Evolutionary conservation across 768 basidiomycete genomes (phyloP).

Genomic region (Boletellus ananiceps): DNA sequence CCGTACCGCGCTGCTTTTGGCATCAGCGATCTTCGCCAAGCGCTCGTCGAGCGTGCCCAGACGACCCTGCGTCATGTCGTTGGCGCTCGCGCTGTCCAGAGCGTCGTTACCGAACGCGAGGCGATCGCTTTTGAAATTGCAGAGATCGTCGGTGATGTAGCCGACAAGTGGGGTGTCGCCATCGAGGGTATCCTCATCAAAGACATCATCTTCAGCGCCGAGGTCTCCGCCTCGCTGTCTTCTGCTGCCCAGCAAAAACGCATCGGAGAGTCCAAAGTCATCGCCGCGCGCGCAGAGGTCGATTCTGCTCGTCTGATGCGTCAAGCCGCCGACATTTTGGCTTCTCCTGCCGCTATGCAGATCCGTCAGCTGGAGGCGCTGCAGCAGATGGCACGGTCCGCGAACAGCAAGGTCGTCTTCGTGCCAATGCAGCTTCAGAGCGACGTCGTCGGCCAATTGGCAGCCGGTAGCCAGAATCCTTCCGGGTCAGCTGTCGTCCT

Average conservation of each 20-base stretch:
- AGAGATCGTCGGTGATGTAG: conserved; percentile 88
- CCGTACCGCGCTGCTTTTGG: conserved; percentile 95
- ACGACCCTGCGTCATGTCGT: conserved; percentile 98
- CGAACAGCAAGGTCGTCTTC: conserved; percentile 89
- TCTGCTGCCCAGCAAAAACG: conserved; percentile 97
- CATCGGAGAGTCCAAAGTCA: conserved; percentile 94
- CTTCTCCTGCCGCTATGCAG: conserved; percentile 95
- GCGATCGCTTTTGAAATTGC: conserved; percentile 96
- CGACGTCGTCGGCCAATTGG: conserved; percentile 55
- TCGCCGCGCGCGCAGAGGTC: conserved; percentile 93
- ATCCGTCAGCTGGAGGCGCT: conserved; percentile 95
- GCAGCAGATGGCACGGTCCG: conserved; percentile 89
- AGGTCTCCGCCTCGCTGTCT: conserved; percentile 86
- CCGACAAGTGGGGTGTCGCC: conserved; percentile 94
- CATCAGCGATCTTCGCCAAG: conserved; percentile 83
- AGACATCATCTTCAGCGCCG: conserved; percentile 89
- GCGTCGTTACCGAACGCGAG: conserved; percentile 94
- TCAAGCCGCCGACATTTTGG: conserved; percentile 92
- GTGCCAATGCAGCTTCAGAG: conserved; percentile 89
- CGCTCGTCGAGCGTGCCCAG: conserved; percentile 80
- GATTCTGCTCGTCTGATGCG: conserved; percentile 94
- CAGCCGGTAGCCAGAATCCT: conserved; percentile 15
- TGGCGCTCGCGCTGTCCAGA: conserved; percentile 91
- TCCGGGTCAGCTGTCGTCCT: conserved; percentile 20
- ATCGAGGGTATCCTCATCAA: conserved; percentile 96